These are phyloP conservation scores for Chlorella sp. DNA, from an alignment of 139 green algal species.

Conservation along the genomic window DNA sequence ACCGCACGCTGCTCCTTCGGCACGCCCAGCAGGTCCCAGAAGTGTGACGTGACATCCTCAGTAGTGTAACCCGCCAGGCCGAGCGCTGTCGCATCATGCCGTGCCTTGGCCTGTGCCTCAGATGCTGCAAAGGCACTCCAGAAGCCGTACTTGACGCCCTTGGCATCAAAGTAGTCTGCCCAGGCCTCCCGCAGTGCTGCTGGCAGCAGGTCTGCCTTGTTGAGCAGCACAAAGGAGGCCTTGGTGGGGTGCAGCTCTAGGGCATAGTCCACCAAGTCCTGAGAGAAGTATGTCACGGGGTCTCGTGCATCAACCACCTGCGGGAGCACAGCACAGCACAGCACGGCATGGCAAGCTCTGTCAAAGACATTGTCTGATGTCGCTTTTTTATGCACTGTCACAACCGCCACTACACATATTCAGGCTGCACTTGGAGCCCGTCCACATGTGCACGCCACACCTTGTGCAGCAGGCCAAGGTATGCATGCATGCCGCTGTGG, in stretches of 20 bases:
- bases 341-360: no score
- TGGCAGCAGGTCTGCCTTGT: conserved; percentile 96
- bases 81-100: conserved; percentile 33
- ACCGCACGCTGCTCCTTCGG: no score
- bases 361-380: no score
- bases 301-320: conserved; percentile 93
- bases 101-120: conserved; percentile 19
- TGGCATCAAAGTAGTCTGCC: conserved; percentile 82
- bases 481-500: not conserved
- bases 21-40: no score
- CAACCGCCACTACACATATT: no score
- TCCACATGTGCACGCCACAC: no score
- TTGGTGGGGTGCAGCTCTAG: conserved; percentile 62
- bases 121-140: conserved; percentile 67
- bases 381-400: no score
- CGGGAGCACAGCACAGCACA: no score
- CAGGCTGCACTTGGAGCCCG: no score
- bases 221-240: conserved; percentile 84
- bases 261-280: conserved; percentile 77
- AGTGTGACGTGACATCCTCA: no score
- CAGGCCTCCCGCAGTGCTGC: conserved; percentile 54
- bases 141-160: conserved; percentile 37
- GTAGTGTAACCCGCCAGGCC: conserved; percentile 26
- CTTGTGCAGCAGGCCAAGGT: not conserved
- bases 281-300: conserved; percentile 86